Conservation (phyloP, 768 basidiomycete genomes). For the Mycena sanguinolenta region DNA sequence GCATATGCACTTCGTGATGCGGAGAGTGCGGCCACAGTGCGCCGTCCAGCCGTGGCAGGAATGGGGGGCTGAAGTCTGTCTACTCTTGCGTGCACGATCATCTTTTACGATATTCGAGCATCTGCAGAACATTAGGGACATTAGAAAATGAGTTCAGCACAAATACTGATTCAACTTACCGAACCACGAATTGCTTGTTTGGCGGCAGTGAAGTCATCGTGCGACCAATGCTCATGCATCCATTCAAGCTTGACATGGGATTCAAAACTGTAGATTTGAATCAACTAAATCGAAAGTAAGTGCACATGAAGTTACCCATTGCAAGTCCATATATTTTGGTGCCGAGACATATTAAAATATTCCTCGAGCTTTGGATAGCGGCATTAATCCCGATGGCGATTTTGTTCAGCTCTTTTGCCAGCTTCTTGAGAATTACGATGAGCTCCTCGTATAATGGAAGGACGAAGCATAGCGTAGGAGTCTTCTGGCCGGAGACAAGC, state of each 20-base stretch:
- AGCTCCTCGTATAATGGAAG: constrained; percentile 47
- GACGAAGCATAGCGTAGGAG: constrained; percentile 46
- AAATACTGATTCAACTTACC: background rate
- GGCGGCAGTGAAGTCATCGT: constrained; percentile 2
- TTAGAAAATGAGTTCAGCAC: background rate
- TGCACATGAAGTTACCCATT: constrained; percentile 31
- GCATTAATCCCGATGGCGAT: constrained; percentile 30
- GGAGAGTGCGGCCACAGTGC: too few relatives aligned
- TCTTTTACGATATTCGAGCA: constrained; percentile 23
- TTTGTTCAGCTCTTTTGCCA: constrained; percentile 6
- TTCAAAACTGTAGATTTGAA: constrained; percentile 31
- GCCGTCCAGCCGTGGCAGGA: too few relatives aligned
- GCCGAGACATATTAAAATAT: constrained; percentile 34
- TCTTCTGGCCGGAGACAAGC: constrained; percentile 44
- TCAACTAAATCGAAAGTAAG: background rate
- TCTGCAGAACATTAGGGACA: background rate
- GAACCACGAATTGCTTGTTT: background rate
- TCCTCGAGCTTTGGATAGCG: constrained; percentile 37
- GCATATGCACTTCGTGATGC: too few relatives aligned
- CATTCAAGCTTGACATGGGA: constrained; percentile 32
- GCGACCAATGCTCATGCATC: constrained; percentile 12
- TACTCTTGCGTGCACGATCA: background rate
- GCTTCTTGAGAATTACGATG: constrained; percentile 34
- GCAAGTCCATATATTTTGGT: constrained; percentile 36
- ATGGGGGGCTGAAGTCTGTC: background rate